Evolutionary conservation across 2,329 filamentous ascomycete genomes (phyloP).

Genomic region (Colletotrichum aenigma): DNA sequence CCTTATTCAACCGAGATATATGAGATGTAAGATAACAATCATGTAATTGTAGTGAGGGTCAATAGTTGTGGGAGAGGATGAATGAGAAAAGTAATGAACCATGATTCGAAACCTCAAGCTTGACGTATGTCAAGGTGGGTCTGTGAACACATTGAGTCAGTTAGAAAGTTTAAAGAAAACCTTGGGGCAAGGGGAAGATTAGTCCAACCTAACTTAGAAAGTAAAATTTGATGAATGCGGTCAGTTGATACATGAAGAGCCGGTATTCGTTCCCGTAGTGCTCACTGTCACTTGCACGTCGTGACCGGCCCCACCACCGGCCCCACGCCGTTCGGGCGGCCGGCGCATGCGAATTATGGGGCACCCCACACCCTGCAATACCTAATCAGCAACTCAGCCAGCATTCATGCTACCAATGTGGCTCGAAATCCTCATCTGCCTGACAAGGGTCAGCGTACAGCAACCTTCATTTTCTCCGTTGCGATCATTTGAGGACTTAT

Average conservation of each 20-base stretch:
- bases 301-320: not conserved
- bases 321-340: not conserved
- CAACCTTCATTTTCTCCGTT: not conserved
- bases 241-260: accelerated
- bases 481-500: not conserved
- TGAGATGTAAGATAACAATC: not conserved
- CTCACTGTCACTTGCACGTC: not conserved
- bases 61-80: not conserved
- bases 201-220: not conserved
- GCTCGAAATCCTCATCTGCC: too few species aligned
- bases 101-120: not conserved
- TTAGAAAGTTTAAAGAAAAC: not conserved
- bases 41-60: not conserved
- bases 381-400: too few species aligned
- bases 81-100: not conserved
- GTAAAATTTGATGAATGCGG: not conserved
- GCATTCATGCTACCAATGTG: too few species aligned
- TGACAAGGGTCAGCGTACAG: too few species aligned
- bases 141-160: not conserved
- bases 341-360: not conserved
- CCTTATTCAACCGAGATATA: not conserved
- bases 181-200: not conserved
- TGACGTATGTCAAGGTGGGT: not conserved
- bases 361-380: too few species aligned
- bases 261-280: not conserved